Evolutionary conservation across 148 eudicot species (phyloP).

Genomic region (Talinum fruticosum): DNA sequence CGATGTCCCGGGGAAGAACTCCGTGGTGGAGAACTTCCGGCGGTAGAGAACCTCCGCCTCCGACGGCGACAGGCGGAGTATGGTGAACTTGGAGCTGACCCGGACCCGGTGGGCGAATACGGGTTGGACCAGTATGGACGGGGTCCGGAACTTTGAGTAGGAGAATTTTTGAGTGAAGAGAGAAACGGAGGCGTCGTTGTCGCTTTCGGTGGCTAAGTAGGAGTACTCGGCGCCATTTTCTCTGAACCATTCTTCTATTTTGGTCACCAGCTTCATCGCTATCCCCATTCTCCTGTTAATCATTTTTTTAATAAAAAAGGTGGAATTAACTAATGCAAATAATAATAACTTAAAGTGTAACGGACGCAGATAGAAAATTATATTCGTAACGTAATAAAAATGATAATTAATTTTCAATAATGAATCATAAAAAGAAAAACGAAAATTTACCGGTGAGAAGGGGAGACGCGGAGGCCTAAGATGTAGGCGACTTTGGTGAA

Average conservation of each 20-base stretch:
- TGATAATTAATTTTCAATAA: neutral
- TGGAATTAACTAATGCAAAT: neutral
- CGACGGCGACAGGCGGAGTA: constrained; percentile 46
- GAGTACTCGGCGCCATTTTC: constrained; percentile 76
- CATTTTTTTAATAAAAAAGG: neutral
- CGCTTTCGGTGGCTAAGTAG: constrained; percentile 80
- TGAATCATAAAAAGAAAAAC: too few relatives aligned
- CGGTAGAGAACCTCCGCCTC: constrained; percentile 86
- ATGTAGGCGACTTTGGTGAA: constrained; percentile 83
- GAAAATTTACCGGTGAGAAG: constrained; percentile 52
- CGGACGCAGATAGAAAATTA: neutral
- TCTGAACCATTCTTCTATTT: constrained; percentile 75
- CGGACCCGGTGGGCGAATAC: constrained; percentile 70
- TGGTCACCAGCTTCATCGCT: constrained; percentile 56
- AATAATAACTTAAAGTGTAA: neutral
- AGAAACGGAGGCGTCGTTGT: constrained; percentile 62
- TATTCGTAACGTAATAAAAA: neutral
- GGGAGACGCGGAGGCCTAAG: constrained; percentile 88
- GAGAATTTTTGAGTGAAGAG: constrained; percentile 80
- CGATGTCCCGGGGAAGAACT: constrained; percentile 94
- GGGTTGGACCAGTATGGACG: constrained; percentile 81
- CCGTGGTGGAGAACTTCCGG: constrained; percentile 60
- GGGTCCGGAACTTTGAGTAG: constrained; percentile 87
- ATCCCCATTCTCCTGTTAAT: constrained; percentile 75
- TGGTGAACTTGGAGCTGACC: constrained; percentile 29